These are phyloP conservation scores for Achaetomium macrosporum DNA, from an alignment of 2,329 filamentous ascomycete species.

Conservation along the genomic window DNA sequence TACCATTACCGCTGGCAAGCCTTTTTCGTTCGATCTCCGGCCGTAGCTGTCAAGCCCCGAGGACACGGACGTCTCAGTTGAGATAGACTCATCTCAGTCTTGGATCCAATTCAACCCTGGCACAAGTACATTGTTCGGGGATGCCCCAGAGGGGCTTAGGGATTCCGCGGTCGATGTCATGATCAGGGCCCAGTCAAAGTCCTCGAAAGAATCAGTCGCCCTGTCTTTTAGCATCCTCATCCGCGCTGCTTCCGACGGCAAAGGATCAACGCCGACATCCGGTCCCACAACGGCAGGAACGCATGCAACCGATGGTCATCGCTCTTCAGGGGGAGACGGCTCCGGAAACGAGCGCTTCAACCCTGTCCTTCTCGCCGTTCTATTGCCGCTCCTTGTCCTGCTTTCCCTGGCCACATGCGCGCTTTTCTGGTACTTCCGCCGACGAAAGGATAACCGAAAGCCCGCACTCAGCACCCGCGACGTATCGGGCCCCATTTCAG, in stretches of 20 bases:
- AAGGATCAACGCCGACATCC: background rate
- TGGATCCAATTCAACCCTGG: slow-evolving; percentile 39
- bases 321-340: slow-evolving; percentile 26
- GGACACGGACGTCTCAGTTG: slow-evolving; percentile 35
- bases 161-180: slow-evolving; percentile 24
- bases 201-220: slow-evolving; percentile 32
- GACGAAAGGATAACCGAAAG: slow-evolving; percentile 20
- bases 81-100: slow-evolving; percentile 31
- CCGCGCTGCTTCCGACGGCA: slow-evolving; percentile 14
- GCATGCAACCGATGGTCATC: slow-evolving; percentile 12
- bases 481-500: slow-evolving; percentile 30
- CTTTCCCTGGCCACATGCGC: slow-evolving; percentile 31
- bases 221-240: slow-evolving; percentile 35
- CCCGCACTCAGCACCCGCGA: slow-evolving; percentile 23
- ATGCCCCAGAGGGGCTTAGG: slow-evolving; percentile 33
- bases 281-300: background rate
- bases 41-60: slow-evolving; percentile 37
- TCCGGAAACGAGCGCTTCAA: slow-evolving; percentile 4
- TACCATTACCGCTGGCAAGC: slow-evolving; percentile 35
- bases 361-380: slow-evolving; percentile 38
- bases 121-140: slow-evolving; percentile 35
- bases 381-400: slow-evolving; percentile 39
- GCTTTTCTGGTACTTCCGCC: slow-evolving; percentile 28
- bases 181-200: slow-evolving; percentile 31
- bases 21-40: slow-evolving; percentile 39